Base-by-base conservation (phyloP, 371 early-diverging fungal species). In the Zychaea mexicana region DNA sequence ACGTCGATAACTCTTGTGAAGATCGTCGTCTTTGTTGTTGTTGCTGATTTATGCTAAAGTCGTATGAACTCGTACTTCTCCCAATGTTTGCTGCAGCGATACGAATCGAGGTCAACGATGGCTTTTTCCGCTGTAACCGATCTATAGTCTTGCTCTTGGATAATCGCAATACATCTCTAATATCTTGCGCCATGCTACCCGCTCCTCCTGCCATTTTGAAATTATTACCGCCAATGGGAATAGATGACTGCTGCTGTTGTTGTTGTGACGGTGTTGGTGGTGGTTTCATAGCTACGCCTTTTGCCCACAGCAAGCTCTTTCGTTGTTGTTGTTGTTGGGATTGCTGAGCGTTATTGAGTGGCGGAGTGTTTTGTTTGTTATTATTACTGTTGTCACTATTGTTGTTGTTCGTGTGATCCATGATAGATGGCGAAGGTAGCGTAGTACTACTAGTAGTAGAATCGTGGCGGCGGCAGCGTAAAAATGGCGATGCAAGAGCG, bases 401-500 rank as follows among this genome's bases (percentile, higher is more conserved):
- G 42, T 42, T 42, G 6, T 42, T 42, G 42, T 42, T 3, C 4
- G 13, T 3, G 15, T 42, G 0, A 4, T 42, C n/a, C 1, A n/a
- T 42, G 6, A 7, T 42, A 7, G 42, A n/a, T 42, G 56, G 21
- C 30, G 56, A 2, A 12, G 32, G 49, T 9, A 47, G 32, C 21
- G 36, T 24, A 19, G 47, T 15, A 13, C n/a, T 26, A 38, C 19
- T 39, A 32, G 28, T 26, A 19, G 17, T 28, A 19, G 21, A 26
- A 13, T 55, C 30, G 31, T 22, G 56, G 22, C 31, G 28, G 13
- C 36, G 39, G 9, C 56, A 19, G 0, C 32, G 21, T 70, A 96
- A 94, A 84, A 92, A 94, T 1, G 76, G 70, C 47, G 88, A 83
- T 30, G 74, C 64, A 28, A 97, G 64, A 0, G 91, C 83, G 46